A percentile compares a stretch with the other conserved stretches of the same genome.
Evolutionary conservation across 2,329 filamentous ascomycete genomes (phyloP).

Genomic region (Penicillium hordei): DNA sequence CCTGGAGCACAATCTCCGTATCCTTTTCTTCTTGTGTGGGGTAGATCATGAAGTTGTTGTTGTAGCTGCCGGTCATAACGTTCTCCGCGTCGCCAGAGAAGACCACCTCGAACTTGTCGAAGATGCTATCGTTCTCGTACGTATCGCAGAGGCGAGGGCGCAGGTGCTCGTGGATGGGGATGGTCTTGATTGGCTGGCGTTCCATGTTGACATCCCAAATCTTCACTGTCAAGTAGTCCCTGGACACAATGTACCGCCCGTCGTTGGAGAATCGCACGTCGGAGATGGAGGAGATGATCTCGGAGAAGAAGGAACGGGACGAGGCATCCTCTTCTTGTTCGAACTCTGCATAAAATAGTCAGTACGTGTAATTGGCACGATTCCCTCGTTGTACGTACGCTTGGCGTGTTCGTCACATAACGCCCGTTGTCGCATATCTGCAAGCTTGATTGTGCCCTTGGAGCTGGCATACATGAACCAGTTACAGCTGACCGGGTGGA

Average conservation of each 20-base stretch:
- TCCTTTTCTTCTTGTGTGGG: constrained; percentile 94
- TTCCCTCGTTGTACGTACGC: constrained; percentile 57
- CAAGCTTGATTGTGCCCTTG: constrained; percentile 97
- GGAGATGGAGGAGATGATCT: constrained; percentile 99
- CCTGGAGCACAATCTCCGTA: constrained; percentile 94
- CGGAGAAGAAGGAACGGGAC: constrained; percentile 97
- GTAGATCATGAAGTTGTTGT: constrained; percentile 99
- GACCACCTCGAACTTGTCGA: constrained; percentile 99
- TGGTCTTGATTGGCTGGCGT: constrained; percentile 93
- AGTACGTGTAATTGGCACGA: constrained; percentile 12
- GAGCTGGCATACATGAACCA: constrained; percentile 99
- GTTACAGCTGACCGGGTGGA: constrained; percentile 95
- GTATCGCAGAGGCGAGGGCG: constrained; percentile 93
- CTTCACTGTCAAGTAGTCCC: constrained; percentile 98
- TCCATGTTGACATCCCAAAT: constrained; percentile 99
- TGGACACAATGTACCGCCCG: constrained; percentile 92
- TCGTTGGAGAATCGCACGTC: constrained; percentile 97
- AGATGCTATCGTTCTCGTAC: constrained; percentile 99
- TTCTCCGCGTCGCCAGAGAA: constrained; percentile 98
- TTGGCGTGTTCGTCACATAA: constrained; percentile 95
- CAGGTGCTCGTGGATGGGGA: constrained; percentile 96
- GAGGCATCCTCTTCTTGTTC: constrained; percentile 98
- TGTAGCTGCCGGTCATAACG: constrained; percentile 99
- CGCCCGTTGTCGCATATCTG: constrained; percentile 96
- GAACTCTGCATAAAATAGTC: constrained; percentile 65